Conservation (phyloP, 2,329 filamentous ascomycete genomes). For the Leptographium lundbergii region DNA sequence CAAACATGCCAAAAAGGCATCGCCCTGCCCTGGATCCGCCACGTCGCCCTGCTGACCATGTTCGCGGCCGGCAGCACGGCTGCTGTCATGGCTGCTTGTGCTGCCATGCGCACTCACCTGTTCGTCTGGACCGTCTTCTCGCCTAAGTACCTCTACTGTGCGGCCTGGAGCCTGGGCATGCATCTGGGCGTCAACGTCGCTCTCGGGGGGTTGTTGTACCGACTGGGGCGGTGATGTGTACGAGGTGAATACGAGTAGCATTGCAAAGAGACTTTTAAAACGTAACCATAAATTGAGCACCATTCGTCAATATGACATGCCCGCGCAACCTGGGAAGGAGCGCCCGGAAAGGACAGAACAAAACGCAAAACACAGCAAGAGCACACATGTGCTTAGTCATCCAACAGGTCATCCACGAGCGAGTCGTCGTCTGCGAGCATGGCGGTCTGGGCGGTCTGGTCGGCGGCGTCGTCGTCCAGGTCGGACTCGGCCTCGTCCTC, state of each 20-base stretch:
- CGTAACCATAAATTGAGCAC: neutral
- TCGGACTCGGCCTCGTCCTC: constrained; percentile 35
- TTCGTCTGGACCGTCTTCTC: constrained; percentile 99
- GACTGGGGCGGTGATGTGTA: constrained; percentile 24
- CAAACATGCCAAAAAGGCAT: too few species aligned
- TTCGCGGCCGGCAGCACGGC: constrained; percentile 54
- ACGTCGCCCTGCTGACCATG: constrained; percentile 54
- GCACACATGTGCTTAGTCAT: constrained; percentile 1
- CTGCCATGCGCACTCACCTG: constrained; percentile 68
- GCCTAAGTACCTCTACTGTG: constrained; percentile 86
- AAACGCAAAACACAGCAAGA: constrained; percentile 1
- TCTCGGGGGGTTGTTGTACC: constrained; percentile 45
- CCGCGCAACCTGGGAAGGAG: neutral
- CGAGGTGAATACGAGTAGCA: too few species aligned
- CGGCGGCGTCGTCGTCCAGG: constrained; percentile 24
- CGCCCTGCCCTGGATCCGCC: constrained; percentile 19
- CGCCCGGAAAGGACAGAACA: neutral
- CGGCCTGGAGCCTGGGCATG: constrained; percentile 76
- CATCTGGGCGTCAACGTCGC: constrained; percentile 63
- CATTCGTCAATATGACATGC: neutral
- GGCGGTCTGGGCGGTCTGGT: constrained; percentile 19
- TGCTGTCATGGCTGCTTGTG: constrained; percentile 82
- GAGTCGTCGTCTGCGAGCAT: constrained; percentile 5
- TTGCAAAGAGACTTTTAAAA: neutral
- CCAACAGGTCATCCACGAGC: constrained; percentile 7